Evolutionary conservation across 805 yeast species (phyloP), one percentile per base, ranked within the genome.

Genomic region (Clavispora vitiphila): DNA sequence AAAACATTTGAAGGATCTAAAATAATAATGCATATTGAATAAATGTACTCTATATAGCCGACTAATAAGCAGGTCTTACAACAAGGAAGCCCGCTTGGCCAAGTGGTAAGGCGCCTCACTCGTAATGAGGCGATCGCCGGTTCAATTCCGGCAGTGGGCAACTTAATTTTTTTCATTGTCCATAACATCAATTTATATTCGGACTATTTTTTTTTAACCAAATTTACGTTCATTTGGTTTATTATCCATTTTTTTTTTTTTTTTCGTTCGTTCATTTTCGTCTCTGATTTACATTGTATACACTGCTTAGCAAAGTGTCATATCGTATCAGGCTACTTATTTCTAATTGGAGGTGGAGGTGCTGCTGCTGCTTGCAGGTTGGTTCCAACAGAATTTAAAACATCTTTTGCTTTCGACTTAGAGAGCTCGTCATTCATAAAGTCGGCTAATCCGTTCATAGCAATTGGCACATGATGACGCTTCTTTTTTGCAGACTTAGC

Each of bases 101-200:
- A 66, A 69, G 73, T 68, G 74, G 73, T 68, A 69, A 69, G 74
- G 74, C 74, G 67, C 73, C 68, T 69, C 74, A 69, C 74, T 69
- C 72, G 74, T 69, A 69, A 69, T 69, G 74, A 69, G 68, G 73
- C 72, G 73, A 69, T 67, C 74, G 73, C 62, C 73, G 72, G 74
- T 69, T 69, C 74, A 70, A 69, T 61, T 69, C 74, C 72, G 74
- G 64, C 73, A 67, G 69, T 62, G 70, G 73, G 74, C 74, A 68
- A 23, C 14, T 25, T 32, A 43, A 47, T 46, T 37, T 52, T 32
- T 14, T 15, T 5, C 43, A 41, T 41, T 38, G 7, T 5, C 22
- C 22, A 21, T 8, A n/a, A n/a, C n/a, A n/a, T n/a, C n/a, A n/a
- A n/a, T n/a, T n/a, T n/a, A n/a, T n/a, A n/a, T n/a, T n/a, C n/a